Conservation (phyloP, 1,284 basidiomycete genomes). For the Cutaneotrichosporon curvatum region DNA sequence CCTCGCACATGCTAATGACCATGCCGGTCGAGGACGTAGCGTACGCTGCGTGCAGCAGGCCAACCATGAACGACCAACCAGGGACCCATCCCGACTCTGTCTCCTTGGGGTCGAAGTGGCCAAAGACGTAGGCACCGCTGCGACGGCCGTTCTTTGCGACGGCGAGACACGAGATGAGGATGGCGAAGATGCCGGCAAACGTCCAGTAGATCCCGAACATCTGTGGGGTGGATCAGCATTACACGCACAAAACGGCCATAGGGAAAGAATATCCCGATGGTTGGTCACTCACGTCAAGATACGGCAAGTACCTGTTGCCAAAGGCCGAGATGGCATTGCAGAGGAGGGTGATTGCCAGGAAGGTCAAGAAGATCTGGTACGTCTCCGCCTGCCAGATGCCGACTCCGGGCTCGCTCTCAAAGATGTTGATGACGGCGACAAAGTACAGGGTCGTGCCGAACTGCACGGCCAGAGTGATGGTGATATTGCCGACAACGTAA, state of each 20-base stretch:
- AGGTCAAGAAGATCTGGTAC: constrained; percentile 20
- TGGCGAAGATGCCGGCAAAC: constrained; percentile 19
- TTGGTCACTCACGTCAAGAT: constrained; percentile 32
- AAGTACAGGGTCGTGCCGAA: constrained; percentile 38
- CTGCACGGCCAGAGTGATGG: constrained; percentile 46
- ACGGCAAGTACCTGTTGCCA: constrained; percentile 34
- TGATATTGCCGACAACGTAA: constrained; percentile 47
- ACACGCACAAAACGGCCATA: too few species aligned
- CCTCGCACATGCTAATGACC: constrained; percentile 42
- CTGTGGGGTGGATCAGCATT: constrained; percentile 6
- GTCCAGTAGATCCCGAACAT: constrained; percentile 28
- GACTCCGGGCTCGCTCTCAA: constrained; percentile 13
- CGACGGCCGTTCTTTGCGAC: constrained; percentile 36
- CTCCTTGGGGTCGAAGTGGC: constrained; percentile 12
- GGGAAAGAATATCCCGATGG: too few species aligned
- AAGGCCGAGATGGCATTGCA: constrained; percentile 23
- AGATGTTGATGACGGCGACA: constrained; percentile 23
- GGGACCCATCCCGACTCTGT: constrained; percentile 10
- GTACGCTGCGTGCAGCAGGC: constrained; percentile 42
- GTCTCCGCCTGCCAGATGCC: constrained; percentile 10
- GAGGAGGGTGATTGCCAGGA: constrained; percentile 13
- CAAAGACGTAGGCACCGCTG: constrained; percentile 28
- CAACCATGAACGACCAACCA: constrained; percentile 25
- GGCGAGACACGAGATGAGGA: constrained; percentile 37
- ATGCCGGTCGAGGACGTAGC: constrained; percentile 38